Evolutionary conservation across 2,329 filamentous ascomycete genomes (phyloP).

Genomic region (Rhynchosporium secalis): DNA sequence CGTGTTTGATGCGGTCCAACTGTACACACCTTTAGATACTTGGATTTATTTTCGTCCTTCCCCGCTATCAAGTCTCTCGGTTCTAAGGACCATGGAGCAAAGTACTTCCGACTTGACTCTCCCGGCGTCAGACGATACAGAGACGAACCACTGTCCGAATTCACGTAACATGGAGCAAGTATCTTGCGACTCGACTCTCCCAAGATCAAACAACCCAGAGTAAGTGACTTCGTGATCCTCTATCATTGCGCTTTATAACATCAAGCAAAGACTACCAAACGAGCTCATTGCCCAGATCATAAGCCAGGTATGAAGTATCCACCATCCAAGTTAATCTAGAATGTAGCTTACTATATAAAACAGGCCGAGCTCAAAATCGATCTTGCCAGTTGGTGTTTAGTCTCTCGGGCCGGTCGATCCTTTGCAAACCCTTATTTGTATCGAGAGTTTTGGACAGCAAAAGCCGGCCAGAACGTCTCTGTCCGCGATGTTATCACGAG

Average conservation of each 20-base stretch:
- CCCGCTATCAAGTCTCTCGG: too few species aligned
- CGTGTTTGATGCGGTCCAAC: too few species aligned
- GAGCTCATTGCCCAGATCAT: neutral
- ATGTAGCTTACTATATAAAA: neutral
- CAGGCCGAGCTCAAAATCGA: neutral
- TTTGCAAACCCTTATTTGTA: neutral
- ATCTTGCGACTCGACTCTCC: neutral
- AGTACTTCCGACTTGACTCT: neutral
- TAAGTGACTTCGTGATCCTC: neutral
- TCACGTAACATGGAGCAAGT: neutral
- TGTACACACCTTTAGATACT: too few species aligned
- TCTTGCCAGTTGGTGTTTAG: neutral
- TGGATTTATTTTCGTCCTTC: too few species aligned
- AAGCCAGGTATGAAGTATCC: neutral
- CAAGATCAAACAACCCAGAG: neutral
- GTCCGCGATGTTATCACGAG: too few species aligned
- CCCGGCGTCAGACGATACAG: neutral
- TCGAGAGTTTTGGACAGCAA: neutral
- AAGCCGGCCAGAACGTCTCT: neutral
- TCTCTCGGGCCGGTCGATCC: neutral
- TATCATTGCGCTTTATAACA: neutral
- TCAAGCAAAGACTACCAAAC: neutral
- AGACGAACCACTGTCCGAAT: too few species aligned
- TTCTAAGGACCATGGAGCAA: neutral
- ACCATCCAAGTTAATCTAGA: neutral